Evolutionary conservation across 257 asterid genomes (phyloP).

Genomic region (Fraxinus anomala): DNA sequence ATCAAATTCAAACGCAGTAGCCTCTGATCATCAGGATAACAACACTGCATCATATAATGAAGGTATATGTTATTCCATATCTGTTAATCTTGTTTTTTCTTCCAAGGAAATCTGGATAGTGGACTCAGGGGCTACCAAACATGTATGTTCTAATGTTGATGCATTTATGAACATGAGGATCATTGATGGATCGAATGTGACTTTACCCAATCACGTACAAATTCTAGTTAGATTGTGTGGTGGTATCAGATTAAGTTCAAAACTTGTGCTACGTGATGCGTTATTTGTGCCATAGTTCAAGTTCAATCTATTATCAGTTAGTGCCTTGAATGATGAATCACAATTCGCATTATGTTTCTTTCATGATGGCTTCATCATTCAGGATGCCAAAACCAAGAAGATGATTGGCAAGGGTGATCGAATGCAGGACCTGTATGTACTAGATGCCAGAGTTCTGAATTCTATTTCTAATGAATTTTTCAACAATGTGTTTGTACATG

Average conservation of each 20-base stretch:
- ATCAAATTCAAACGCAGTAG: neutral
- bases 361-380: neutral
- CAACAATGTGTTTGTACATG: neutral
- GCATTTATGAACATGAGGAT: neutral
- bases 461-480: neutral
- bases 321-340: neutral
- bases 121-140: neutral
- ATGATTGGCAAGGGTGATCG: conserved; percentile 8
- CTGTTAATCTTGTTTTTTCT: neutral
- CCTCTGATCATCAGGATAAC: neutral
- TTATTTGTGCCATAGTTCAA: too few relatives aligned
- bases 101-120: neutral
- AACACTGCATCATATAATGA: neutral
- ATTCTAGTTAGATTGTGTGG: neutral
- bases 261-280: too few relatives aligned
- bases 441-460: neutral
- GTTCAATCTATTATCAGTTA: neutral
- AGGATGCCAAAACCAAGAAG: too few relatives aligned
- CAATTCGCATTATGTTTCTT: neutral
- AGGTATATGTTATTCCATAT: neutral
- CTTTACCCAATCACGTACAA: neutral
- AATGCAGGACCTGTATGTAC: neutral
- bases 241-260: neutral
- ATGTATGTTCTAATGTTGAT: neutral
- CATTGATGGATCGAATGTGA: neutral